Conservation (phyloP, 2,329 filamentous ascomycete species). For the Neonectria hederae region DNA sequence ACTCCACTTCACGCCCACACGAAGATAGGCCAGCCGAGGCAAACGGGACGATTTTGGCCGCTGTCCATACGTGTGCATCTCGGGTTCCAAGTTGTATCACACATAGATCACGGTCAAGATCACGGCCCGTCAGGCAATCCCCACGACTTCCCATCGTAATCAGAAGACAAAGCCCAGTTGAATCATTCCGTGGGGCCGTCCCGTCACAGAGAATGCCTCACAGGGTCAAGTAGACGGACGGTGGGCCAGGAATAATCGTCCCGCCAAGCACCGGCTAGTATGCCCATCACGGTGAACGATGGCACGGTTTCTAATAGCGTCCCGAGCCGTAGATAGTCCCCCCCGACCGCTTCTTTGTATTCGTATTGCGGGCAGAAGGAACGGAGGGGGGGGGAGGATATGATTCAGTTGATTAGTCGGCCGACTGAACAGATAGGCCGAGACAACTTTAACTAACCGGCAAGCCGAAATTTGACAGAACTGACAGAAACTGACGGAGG, state of each 20-base stretch:
- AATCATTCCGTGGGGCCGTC: conserved; percentile 1
- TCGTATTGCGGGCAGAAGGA: not conserved
- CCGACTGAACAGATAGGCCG: not conserved
- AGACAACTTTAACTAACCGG: not conserved
- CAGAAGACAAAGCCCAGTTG: conserved; percentile 4
- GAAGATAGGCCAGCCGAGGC: conserved; percentile 5
- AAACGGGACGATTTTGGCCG: not conserved
- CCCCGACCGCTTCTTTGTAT: not conserved
- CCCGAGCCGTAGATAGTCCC: not conserved
- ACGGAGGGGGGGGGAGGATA: not conserved
- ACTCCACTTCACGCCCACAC: conserved; percentile 15
- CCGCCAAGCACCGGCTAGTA: conserved; percentile 15
- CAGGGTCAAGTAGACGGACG: no score
- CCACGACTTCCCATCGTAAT: conserved; percentile 14
- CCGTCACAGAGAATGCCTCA: not conserved
- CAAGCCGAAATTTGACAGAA: not conserved
- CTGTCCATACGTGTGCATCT: conserved; percentile 19
- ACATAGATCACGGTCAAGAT: not conserved
- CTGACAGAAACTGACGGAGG: conserved; percentile 7
- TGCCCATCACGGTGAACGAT: not conserved
- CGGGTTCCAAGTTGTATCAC: conserved; percentile 4
- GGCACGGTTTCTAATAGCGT: not conserved
- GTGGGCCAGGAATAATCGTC: conserved; percentile 12
- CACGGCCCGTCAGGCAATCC: conserved; percentile 15
- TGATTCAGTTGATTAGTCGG: not conserved